Conservation (phyloP, 2,329 filamentous ascomycete species). For the Sclerotinia borealis region DNA sequence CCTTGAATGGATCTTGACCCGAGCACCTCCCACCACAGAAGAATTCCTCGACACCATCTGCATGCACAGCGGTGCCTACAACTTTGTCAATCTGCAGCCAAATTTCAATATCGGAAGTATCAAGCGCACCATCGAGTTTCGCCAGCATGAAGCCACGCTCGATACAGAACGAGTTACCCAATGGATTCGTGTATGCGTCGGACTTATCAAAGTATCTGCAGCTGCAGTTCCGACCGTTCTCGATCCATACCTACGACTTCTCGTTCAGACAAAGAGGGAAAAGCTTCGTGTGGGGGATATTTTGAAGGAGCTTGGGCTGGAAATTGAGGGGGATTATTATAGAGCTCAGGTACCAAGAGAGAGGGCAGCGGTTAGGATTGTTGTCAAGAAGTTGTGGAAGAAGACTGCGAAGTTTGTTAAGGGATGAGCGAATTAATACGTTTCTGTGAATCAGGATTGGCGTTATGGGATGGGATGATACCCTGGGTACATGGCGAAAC, state of each 20-base stretch:
- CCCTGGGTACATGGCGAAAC: no score
- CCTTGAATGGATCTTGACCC: not conserved
- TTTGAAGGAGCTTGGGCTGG: not conserved
- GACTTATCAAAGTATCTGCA: slow-evolving; percentile 11
- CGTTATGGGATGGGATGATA: not conserved
- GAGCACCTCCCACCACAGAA: not conserved
- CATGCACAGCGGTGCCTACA: not conserved
- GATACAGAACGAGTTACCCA: slow-evolving; percentile 13
- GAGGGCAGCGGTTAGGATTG: no score
- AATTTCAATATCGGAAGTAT: not conserved
- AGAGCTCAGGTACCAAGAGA: not conserved
- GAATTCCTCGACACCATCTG: not conserved
- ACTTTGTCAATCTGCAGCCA: not conserved
- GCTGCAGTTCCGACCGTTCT: not conserved
- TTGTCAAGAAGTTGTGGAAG: not conserved
- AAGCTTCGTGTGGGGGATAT: not conserved
- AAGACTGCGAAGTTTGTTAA: not conserved
- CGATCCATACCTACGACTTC: not conserved
- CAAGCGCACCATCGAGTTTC: slow-evolving; percentile 26
- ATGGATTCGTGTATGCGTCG: slow-evolving; percentile 18
- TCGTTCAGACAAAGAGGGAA: not conserved
- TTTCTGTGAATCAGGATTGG: not conserved
- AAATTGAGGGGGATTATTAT: not conserved
- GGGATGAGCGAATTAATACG: no score
- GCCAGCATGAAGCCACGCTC: slow-evolving; percentile 23